phyloP scores from a whole-genome alignment of 176 grass and related monocot species.

The Zoysia japonica region DNA sequence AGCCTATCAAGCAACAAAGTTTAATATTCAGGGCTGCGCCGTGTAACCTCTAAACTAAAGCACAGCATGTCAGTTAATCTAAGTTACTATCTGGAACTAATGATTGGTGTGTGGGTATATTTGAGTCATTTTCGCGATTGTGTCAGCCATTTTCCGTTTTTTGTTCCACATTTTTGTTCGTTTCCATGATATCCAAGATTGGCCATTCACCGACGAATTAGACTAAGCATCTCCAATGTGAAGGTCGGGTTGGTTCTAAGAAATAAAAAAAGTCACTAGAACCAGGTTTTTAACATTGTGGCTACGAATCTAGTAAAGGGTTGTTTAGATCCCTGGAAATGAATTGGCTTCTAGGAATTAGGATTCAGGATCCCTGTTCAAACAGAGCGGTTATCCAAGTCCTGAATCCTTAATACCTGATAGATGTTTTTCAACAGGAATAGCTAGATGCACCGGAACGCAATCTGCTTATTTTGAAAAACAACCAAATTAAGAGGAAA shows the following conservation, averaged over 20 bases:
- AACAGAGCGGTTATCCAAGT: slow-evolving; percentile 5
- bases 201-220: background rate
- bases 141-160: background rate
- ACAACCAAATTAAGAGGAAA: too few relatives aligned
- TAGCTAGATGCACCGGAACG: background rate
- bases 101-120: background rate
- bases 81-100: slow-evolving; percentile 19
- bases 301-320: too few relatives aligned
- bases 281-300: too few relatives aligned
- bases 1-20: slow-evolving; percentile 1
- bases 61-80: background rate
- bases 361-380: background rate
- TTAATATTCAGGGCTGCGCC: background rate
- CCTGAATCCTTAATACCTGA: background rate
- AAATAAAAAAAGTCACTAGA: too few relatives aligned
- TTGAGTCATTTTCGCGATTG: background rate
- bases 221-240: background rate
- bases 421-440: slow-evolving; percentile 18
- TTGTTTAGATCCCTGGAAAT: too few relatives aligned
- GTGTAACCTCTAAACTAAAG: background rate
- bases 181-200: background rate
- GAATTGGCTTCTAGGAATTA: too few relatives aligned
- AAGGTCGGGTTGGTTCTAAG: too few relatives aligned
- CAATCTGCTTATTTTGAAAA: slow-evolving; percentile 8
- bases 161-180: slow-evolving; percentile 6